Conservation (phyloP, 106 monocot species). For the Dioscorea alata region DNA sequence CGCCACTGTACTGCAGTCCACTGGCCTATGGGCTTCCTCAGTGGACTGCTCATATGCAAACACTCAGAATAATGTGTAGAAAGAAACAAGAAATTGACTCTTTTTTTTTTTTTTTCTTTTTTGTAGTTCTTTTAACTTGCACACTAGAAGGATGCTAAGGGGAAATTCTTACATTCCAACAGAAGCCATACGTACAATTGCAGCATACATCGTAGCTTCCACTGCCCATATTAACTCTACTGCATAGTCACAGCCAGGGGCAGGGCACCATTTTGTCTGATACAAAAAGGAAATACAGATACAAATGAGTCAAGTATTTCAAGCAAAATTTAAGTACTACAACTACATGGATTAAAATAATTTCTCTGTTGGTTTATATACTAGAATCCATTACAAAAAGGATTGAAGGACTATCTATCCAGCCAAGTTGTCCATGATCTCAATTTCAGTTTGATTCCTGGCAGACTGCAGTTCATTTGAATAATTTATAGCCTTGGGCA, state of each 20-base stretch:
- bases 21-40: conserved; percentile 33
- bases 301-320: background rate
- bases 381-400: too few relatives aligned
- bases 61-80: background rate
- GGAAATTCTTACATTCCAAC: conserved; percentile 21
- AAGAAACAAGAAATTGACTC: background rate
- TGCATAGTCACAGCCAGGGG: conserved; percentile 36
- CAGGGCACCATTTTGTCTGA: conserved; percentile 40
- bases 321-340: background rate
- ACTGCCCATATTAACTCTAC: conserved; percentile 19
- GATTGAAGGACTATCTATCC: too few relatives aligned
- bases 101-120: too few relatives aligned
- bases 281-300: background rate
- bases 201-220: conserved; percentile 19
- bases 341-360: too few relatives aligned
- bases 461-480: too few relatives aligned
- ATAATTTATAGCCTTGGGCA: too few relatives aligned
- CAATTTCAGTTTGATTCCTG: too few relatives aligned
- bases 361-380: too few relatives aligned
- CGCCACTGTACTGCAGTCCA: conserved; percentile 27
- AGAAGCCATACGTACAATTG: conserved; percentile 21
- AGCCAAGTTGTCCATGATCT: too few relatives aligned
- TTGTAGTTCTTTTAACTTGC: background rate
- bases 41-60: conserved; percentile 9
- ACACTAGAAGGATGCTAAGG: background rate